These are phyloP conservation scores for Diplodia mutila DNA, from an alignment of 2,329 filamentous ascomycete species.

Conservation along the genomic window DNA sequence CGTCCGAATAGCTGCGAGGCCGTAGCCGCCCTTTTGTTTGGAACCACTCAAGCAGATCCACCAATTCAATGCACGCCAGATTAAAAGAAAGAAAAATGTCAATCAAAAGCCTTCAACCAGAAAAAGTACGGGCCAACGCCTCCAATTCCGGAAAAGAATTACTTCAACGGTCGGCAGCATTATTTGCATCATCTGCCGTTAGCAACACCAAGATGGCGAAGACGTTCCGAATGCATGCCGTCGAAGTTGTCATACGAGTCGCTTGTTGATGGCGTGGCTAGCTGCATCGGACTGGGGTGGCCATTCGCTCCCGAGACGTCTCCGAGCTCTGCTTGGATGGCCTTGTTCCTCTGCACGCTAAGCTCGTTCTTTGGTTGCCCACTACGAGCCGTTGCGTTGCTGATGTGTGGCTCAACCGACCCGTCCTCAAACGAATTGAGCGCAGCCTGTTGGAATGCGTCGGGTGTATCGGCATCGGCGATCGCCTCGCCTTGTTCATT, in stretches of 20 bases:
- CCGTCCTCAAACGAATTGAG: slow-evolving; percentile 26
- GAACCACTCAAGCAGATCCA: not conserved
- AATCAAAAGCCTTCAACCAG: not conserved
- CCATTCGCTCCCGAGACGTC: slow-evolving; percentile 29
- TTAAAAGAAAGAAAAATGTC: slow-evolving; percentile 13
- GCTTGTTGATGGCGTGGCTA: slow-evolving; percentile 49
- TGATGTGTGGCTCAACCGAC: not conserved
- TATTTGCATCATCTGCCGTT: slow-evolving; percentile 19
- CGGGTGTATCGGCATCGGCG: slow-evolving; percentile 23
- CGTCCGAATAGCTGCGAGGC: slow-evolving; percentile 14
- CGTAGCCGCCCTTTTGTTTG: slow-evolving; percentile 14
- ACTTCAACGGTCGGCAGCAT: not conserved
- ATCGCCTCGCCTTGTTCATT: slow-evolving; percentile 31
- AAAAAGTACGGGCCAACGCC: not conserved
- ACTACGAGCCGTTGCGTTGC: not conserved
- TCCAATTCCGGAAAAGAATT: not conserved
- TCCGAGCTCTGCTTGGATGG: slow-evolving; percentile 4
- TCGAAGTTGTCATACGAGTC: slow-evolving; percentile 38
- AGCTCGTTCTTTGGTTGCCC: not conserved
- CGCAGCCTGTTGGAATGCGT: slow-evolving; percentile 16
- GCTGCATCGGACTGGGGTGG: slow-evolving; percentile 45
- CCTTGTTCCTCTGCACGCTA: slow-evolving; percentile 6
- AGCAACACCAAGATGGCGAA: slow-evolving; percentile 33
- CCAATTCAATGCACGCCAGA: slow-evolving; percentile 10
- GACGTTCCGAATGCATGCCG: slow-evolving; percentile 42